Base-by-base conservation (phyloP, 805 yeast species). In the Teunomyces cretensis region DNA sequence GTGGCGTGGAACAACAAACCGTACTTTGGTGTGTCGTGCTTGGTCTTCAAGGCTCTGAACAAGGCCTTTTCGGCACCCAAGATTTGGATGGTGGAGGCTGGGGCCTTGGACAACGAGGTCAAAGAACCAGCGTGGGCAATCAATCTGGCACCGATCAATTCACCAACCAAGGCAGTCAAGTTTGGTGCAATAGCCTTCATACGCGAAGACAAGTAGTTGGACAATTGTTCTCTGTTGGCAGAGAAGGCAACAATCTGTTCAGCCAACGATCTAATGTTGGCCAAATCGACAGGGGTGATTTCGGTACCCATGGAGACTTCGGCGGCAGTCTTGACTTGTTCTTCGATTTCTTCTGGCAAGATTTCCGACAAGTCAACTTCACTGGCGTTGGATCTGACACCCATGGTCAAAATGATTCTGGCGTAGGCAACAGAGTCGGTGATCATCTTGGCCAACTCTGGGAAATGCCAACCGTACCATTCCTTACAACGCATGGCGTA, bases 391-490 rank as follows among this genome's bases (percentile, higher is more conserved):
- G 96, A 78, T 76, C 99, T 83, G 58, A 88, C 74, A 57, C 98
- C 98, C 97, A 94, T 90, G 58, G 84, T 78, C 71, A 90, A 80
- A 64, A 94, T 88, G 57, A 90, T 87, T 76, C 95, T 86, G 50
- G 98, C 98, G 69, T 83, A 92, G 39, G 97, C 97, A 58, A 88
- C 92, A 55, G 96, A 91, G 73, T 92, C 99, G 56, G 86, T 83
- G 58, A 94, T 87, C 68, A 92, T 89, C 80, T 94, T 94, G 61
- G 97, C 97, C 82, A 94, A 82, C 72, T 94, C 99, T 32, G 99
- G 99, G 84, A 94, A 94, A 72, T 94, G 99, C 99, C 99, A 94
- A 55, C 99, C 99, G 74, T 94, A 94, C 99, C 99, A 94, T 75
- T 94, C 99, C 76, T 92, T 94, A 74, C 92, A 83, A 76, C 99